These are phyloP conservation scores for Lentinula sp. DNA, from an alignment of 768 basidiomycete genomes.

Conservation along the genomic window DNA sequence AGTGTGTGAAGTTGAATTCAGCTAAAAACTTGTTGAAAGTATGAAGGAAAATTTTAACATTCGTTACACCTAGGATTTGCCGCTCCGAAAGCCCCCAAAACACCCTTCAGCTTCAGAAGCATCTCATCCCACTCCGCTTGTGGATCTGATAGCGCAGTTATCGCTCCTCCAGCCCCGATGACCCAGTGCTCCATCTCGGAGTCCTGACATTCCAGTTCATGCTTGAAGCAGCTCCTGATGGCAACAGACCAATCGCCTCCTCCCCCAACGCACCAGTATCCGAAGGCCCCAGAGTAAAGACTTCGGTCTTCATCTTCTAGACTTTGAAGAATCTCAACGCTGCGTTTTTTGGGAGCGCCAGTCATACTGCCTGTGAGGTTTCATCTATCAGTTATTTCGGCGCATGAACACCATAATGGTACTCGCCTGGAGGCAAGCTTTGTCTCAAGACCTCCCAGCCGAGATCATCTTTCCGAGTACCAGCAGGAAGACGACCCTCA, in stretches of 20 bases:
- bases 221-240: constrained; percentile 88
- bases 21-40: neutral
- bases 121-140: constrained; percentile 95
- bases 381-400: neutral
- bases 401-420: neutral
- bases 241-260: constrained; percentile 91
- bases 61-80: constrained; percentile 11
- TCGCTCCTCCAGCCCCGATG: constrained; percentile 93
- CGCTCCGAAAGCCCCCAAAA: constrained; percentile 56
- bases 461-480: constrained; percentile 39
- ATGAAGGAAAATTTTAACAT: neutral
- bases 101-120: constrained; percentile 77
- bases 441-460: constrained; percentile 76
- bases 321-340: constrained; percentile 80
- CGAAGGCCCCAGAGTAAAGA: constrained; percentile 89
- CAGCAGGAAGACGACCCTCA: constrained; percentile 50
- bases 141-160: constrained; percentile 85
- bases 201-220: constrained; percentile 25
- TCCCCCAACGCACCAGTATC: constrained; percentile 88
- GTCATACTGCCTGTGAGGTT: constrained; percentile 81
- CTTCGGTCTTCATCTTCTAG: constrained; percentile 70
- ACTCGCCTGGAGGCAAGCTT: constrained; percentile 81
- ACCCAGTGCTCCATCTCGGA: constrained; percentile 52
- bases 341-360: constrained; percentile 92
- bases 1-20: constrained; percentile 5